Percentiles rank a stretch among this genome's conserved stretches.
Conservation (phyloP, 176 grass and related monocot species). For the Ensete glaucum region DNA sequence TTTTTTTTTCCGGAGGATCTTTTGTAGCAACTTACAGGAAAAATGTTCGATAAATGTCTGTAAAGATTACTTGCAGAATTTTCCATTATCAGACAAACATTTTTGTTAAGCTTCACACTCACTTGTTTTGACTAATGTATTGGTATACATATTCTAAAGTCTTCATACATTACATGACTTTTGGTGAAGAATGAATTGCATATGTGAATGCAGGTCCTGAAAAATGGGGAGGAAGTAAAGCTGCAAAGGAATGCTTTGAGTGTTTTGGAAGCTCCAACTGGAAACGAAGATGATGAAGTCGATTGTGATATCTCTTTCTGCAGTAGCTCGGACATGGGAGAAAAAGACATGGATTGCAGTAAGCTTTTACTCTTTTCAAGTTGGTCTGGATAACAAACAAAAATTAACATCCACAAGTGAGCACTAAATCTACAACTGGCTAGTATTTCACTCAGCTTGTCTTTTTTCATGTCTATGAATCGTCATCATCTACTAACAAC, state of each 20-base stretch:
- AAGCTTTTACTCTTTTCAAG: background rate
- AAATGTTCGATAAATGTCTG: background rate
- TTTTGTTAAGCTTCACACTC: background rate
- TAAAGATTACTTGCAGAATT: background rate
- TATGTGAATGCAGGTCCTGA: background rate
- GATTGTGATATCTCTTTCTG: background rate
- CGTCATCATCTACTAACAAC: background rate
- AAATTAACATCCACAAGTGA: background rate
- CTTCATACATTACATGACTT: background rate
- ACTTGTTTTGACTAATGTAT: background rate
- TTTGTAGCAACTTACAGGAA: background rate
- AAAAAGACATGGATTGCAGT: background rate
- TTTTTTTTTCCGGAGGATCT: no score
- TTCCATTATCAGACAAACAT: background rate
- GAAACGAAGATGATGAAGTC: background rate
- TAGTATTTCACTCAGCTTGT: background rate
- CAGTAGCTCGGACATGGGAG: background rate
- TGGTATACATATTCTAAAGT: background rate
- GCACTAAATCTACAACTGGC: background rate
- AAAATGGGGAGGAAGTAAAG: constrained; percentile 10
- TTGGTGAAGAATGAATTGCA: background rate
- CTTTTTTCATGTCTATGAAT: background rate
- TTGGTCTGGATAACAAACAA: background rate
- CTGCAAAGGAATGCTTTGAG: constrained; percentile 7
- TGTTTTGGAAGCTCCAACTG: constrained; percentile 7